Base-by-base conservation (phyloP, 2,329 filamentous ascomycete genomes). In the Cladosporium phlei region DNA sequence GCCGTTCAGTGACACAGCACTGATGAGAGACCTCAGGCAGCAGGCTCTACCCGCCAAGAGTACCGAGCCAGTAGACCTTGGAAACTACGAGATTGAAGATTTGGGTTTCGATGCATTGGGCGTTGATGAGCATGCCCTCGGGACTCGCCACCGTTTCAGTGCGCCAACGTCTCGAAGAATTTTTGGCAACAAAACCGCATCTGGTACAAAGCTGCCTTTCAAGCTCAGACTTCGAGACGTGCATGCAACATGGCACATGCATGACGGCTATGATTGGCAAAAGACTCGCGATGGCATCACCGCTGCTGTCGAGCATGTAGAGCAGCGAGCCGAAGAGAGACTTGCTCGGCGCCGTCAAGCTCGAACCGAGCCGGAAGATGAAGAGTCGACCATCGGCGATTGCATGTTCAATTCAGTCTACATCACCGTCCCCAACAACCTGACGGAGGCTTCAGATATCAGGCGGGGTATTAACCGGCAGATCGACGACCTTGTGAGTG, bases 321-420 rank as follows among this genome's bases (percentile, higher is more conserved):
- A 98, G 66, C 75, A 76, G 33, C 88, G 84, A 63, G 89, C 88
- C 1, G 81, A 85, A 37, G 87, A 96, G 62, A 82, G 85, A 47
- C 79, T 78, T 32, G 66, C 71, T 34, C 74, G 77, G 5, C 79
- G 80, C 44, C 71, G 78, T 50, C 73, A 77, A 44, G 70, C 76
- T 7, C 73, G 77, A 45, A 65, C 70, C 25, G 64, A 73, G 60
- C 63, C 79, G 66, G 85, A 83, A 44, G 86, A 95, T 38, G 85
- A 90, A 33, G 86, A 90, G 65, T 87, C 82, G 10, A 86, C 86
- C 5, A 94, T 97, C 66, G 89, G 88, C 5, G 94, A 98, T 63
- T 95, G 94, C 57, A 74, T 98, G 12, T 98, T 98, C 76, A 97
- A 98, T 64, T 98, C 93, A 0, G 95, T 98, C 46, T 98, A 96